Conservation (phyloP, 1,139 yeast genomes). For the Sugiyamaella sp. region DNA sequence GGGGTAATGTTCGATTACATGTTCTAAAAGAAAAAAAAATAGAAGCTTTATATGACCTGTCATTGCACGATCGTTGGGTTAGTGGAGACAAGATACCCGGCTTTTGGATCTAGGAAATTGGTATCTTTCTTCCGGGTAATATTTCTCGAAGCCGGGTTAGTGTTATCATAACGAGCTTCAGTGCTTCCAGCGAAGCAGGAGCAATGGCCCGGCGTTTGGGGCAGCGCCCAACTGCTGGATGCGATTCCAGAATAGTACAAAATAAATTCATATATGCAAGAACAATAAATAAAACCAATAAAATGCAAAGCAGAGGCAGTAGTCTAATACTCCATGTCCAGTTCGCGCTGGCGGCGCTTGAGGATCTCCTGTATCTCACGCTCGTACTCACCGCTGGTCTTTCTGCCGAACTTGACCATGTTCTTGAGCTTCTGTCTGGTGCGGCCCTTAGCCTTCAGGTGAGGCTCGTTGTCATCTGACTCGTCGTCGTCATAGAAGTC, state of each 20-base stretch:
- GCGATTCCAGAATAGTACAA: not conserved
- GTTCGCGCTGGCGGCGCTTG: slow-evolving; percentile 41
- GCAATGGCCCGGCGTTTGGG: too few species aligned
- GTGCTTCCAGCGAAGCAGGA: too few species aligned
- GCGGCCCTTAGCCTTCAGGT: slow-evolving; percentile 54
- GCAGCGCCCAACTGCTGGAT: not conserved
- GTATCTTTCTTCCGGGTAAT: too few species aligned
- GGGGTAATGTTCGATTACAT: too few species aligned
- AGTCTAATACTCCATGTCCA: slow-evolving; percentile 26
- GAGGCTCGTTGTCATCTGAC: slow-evolving; percentile 48
- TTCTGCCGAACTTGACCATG: slow-evolving; percentile 33
- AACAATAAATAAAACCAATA: slow-evolving; percentile 3
- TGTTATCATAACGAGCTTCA: too few species aligned
- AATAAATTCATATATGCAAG: slow-evolving; percentile 3
- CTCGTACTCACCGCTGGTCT: slow-evolving; percentile 43
- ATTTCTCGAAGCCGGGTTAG: too few species aligned
- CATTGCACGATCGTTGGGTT: too few species aligned
- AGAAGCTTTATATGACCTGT: too few species aligned
- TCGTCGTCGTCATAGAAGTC: slow-evolving; percentile 53
- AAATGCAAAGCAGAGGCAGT: not conserved
- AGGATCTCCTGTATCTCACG: slow-evolving; percentile 45
- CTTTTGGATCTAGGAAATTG: too few species aligned
- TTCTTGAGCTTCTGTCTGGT: slow-evolving; percentile 31
- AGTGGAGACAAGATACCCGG: too few species aligned
- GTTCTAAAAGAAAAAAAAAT: too few species aligned